A percentile compares a stretch with the other conserved stretches of the same genome.
Conservation (phyloP, 805 yeast species). For the Candida awuae region DNA sequence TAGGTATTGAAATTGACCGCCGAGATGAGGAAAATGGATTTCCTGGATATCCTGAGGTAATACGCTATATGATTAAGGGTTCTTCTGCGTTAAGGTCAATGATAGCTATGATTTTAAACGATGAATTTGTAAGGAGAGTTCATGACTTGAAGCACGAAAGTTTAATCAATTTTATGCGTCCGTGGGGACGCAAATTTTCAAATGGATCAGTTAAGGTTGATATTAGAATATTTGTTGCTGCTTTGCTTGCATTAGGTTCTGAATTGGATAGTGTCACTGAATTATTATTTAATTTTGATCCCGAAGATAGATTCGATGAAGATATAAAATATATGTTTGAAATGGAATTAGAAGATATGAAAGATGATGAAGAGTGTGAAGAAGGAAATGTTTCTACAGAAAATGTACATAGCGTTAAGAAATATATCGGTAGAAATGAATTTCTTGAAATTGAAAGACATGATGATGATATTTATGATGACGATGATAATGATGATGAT, state of each 20-base stretch:
- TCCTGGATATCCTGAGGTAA: slow-evolving; percentile 36
- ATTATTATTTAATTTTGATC: slow-evolving; percentile 45
- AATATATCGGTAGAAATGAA: slow-evolving; percentile 13
- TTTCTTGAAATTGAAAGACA: slow-evolving; percentile 17
- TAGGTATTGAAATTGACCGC: slow-evolving; percentile 56
- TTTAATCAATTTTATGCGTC: slow-evolving; percentile 53
- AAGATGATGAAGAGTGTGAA: slow-evolving; percentile 17
- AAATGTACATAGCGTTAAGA: slow-evolving; percentile 13
- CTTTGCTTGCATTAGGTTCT: slow-evolving; percentile 42
- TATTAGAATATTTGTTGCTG: slow-evolving; percentile 49
- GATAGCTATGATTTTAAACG: slow-evolving; percentile 52
- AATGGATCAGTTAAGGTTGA: slow-evolving; percentile 55
- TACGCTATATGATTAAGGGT: slow-evolving; percentile 49
- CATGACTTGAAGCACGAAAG: slow-evolving; percentile 58
- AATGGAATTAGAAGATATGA: slow-evolving; percentile 23
- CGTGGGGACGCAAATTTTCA: slow-evolving; percentile 54
- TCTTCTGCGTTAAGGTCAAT: slow-evolving; percentile 56
- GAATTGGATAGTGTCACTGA: slow-evolving; percentile 45
- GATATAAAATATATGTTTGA: slow-evolving; percentile 37
- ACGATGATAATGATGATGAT: slow-evolving; percentile 10
- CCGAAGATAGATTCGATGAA: slow-evolving; percentile 61
- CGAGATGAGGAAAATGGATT: slow-evolving; percentile 36
- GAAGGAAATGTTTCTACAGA: slow-evolving; percentile 10
- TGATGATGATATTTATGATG: slow-evolving; percentile 22
- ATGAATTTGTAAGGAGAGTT: slow-evolving; percentile 31